Conservation (phyloP, 139 green algal genomes). For the Coelastrella sp. region DNA sequence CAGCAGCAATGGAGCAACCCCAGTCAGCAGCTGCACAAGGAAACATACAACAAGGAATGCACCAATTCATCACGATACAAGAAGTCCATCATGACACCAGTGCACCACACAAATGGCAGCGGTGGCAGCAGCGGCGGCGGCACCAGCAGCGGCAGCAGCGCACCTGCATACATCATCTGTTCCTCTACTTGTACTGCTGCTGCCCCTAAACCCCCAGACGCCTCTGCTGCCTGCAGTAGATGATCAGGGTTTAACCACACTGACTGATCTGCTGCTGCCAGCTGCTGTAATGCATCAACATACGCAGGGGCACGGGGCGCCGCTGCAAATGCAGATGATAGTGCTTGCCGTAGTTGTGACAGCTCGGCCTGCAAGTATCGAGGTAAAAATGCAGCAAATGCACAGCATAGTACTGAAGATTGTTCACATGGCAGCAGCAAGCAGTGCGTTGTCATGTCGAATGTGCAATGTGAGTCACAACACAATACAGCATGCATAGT, state of each 20-base stretch:
- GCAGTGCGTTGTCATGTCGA: no score
- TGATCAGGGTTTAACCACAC: conserved; percentile 26
- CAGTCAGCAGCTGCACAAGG: conserved; percentile 37
- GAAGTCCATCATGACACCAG: no score
- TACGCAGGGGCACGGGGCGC: background rate
- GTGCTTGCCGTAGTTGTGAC: background rate
- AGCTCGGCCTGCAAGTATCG: background rate
- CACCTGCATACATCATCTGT: conserved; percentile 39
- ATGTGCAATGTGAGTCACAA: no score
- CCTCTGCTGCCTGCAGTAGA: conserved; percentile 1
- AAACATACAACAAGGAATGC: no score
- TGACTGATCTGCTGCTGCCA: conserved; percentile 7
- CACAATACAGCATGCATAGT: no score
- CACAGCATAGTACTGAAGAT: no score
- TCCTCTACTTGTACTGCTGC: conserved; percentile 35
- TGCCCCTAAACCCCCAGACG: conserved; percentile 10
- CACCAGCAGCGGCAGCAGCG: background rate
- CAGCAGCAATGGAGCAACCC: background rate
- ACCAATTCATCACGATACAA: no score
- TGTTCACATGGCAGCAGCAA: no score
- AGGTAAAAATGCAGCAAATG: no score
- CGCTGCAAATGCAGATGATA: conserved; percentile 20
- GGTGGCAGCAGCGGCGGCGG: background rate
- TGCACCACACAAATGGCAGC: background rate
- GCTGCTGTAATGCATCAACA: conserved; percentile 29